Conservation (phyloP, 805 yeast genomes). For the Wickerhamiella hasegawae region DNA sequence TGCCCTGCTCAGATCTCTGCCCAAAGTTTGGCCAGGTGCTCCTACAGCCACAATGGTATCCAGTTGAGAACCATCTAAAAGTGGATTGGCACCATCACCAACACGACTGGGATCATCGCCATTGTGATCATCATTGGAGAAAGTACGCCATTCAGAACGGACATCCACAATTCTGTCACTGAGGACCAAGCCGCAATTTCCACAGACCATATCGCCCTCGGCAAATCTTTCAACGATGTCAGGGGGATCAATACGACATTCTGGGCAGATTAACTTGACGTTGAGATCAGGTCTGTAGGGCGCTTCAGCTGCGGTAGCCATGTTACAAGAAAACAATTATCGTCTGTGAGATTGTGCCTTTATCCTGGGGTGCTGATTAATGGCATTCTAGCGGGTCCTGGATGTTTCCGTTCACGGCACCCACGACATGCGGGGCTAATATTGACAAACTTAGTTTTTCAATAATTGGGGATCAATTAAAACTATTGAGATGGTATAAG, state of each 20-base stretch:
- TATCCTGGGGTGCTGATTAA: too few relatives aligned
- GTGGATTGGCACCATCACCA: constrained; percentile 91
- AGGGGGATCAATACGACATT: constrained; percentile 90
- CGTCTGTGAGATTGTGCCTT: too few relatives aligned
- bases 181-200: constrained; percentile 84
- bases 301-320: neutral
- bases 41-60: constrained; percentile 84
- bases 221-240: constrained; percentile 87
- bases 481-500: too few relatives aligned
- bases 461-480: too few relatives aligned
- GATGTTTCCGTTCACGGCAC: neutral
- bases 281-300: constrained; percentile 37
- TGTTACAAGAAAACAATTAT: too few relatives aligned
- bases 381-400: too few relatives aligned
- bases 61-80: constrained; percentile 78
- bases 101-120: constrained; percentile 99
- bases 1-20: constrained; percentile 81
- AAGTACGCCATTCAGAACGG: constrained; percentile 97
- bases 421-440: too few relatives aligned
- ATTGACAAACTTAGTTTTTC: too few relatives aligned
- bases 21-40: constrained; percentile 68
- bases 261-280: constrained; percentile 85
- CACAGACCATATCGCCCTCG: constrained; percentile 98
- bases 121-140: constrained; percentile 92
- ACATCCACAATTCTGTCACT: constrained; percentile 89